A percentile compares a stretch with the other conserved stretches of the same genome.
These are phyloP conservation scores for Pisolithus sp. DNA, from an alignment of 768 basidiomycete species.

Conservation along the genomic window DNA sequence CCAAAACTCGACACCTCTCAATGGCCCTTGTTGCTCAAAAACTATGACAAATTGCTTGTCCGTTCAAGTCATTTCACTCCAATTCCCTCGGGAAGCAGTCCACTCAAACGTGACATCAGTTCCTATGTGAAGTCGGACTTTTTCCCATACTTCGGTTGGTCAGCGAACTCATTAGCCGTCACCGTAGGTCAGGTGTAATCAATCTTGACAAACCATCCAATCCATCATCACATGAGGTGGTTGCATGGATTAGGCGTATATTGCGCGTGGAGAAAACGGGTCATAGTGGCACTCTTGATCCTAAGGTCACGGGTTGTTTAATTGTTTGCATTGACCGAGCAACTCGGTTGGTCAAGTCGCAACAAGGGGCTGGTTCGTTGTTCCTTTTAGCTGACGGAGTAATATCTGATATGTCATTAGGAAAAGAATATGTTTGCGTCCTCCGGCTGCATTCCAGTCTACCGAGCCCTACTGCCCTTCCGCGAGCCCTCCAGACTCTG, in stretches of 20 bases:
- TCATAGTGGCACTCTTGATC: slow-evolving; percentile 97
- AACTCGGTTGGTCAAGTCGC: slow-evolving; percentile 94
- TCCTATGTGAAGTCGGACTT: slow-evolving; percentile 79
- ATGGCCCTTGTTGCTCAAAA: slow-evolving; percentile 97
- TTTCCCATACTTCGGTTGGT: background rate
- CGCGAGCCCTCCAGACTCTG: slow-evolving; percentile 91
- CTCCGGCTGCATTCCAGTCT: slow-evolving; percentile 85
- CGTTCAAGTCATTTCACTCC: slow-evolving; percentile 98
- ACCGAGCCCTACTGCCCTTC: slow-evolving; percentile 75
- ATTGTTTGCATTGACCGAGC: slow-evolving; percentile 99
- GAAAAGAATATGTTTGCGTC: slow-evolving; percentile 98
- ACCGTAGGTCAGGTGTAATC: slow-evolving; percentile 88
- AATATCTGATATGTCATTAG: slow-evolving; percentile 30
- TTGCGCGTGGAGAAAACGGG: slow-evolving; percentile 96
- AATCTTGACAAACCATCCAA: slow-evolving; percentile 99
- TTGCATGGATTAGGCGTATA: slow-evolving; percentile 98
- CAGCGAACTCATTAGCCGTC: background rate
- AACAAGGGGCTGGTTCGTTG: slow-evolving; percentile 90
- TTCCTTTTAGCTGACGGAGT: background rate
- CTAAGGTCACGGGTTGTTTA: slow-evolving; percentile 97
- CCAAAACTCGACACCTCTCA: slow-evolving; percentile 90
- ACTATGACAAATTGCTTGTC: slow-evolving; percentile 94
- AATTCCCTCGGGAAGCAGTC: slow-evolving; percentile 89
- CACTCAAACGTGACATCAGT: slow-evolving; percentile 88
- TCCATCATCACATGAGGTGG: slow-evolving; percentile 98